Conservation (phyloP, 371 early-diverging fungal genomes). For the Actinomucor elegans region DNA sequence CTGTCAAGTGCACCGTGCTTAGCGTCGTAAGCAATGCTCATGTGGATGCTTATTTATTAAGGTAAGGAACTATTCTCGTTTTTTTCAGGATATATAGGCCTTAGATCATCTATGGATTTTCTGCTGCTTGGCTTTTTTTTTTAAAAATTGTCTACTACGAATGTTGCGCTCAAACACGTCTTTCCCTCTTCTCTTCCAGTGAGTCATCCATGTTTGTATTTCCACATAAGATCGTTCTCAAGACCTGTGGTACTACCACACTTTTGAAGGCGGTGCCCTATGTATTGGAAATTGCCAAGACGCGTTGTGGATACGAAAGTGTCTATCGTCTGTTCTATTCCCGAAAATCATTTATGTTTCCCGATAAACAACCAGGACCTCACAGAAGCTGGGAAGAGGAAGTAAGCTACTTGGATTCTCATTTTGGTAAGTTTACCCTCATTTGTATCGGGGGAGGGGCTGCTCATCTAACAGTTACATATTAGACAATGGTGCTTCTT, state of each 20-base stretch:
- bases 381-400: slow-evolving; percentile 90
- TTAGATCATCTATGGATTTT: not conserved
- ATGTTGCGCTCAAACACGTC: slow-evolving; percentile 9
- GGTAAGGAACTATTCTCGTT: slow-evolving; percentile 30
- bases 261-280: slow-evolving; percentile 80
- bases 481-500: slow-evolving; percentile 72
- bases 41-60: slow-evolving; percentile 85
- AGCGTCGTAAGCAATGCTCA: slow-evolving; percentile 72
- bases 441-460: not conserved
- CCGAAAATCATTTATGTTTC: slow-evolving; percentile 93
- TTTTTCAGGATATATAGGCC: not conserved
- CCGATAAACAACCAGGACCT: slow-evolving; percentile 82
- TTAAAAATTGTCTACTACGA: not conserved
- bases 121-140: not conserved
- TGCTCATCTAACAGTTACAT: not conserved
- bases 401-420: slow-evolving; percentile 67
- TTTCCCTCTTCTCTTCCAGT: slow-evolving; percentile 30
- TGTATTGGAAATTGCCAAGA: slow-evolving; percentile 77
- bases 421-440: slow-evolving; percentile 57
- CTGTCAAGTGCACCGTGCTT: slow-evolving; percentile 88
- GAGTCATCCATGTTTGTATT: slow-evolving; percentile 96
- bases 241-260: slow-evolving; percentile 95
- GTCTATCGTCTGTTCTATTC: slow-evolving; percentile 87
- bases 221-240: slow-evolving; percentile 85
- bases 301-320: slow-evolving; percentile 60